Conservation (phyloP, 768 basidiomycete species). For the Cystoderma amianthinum region DNA sequence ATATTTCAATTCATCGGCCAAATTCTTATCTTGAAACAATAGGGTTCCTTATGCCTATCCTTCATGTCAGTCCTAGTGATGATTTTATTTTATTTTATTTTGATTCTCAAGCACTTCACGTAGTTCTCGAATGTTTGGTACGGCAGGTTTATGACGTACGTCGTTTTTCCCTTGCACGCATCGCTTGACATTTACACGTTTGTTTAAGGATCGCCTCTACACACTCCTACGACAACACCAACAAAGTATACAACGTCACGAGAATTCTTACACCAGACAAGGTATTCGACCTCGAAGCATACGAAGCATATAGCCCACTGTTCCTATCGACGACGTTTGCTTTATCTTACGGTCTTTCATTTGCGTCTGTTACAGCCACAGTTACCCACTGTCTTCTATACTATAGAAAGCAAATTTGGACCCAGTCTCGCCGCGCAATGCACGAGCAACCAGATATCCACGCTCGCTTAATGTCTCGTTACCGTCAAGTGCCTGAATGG, state of each 20-base stretch:
- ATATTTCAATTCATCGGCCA: conserved; percentile 24
- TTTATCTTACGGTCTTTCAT: conserved; percentile 73
- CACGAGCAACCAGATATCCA: conserved; percentile 82
- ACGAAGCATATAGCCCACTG: conserved; percentile 51
- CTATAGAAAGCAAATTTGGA: conserved; percentile 76
- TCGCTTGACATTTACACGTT: conserved; percentile 3
- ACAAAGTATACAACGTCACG: conserved; percentile 47
- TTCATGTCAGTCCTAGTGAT: conserved; percentile 44
- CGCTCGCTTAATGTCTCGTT: conserved; percentile 71
- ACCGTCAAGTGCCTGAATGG: no score
- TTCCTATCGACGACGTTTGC: conserved; percentile 71
- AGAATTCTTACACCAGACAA: conserved; percentile 42
- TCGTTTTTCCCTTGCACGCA: conserved; percentile 10
- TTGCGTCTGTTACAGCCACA: conserved; percentile 70
- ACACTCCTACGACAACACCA: conserved; percentile 55
- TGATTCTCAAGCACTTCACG: conserved; percentile 10
- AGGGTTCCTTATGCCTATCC: background rate
- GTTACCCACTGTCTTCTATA: conserved; percentile 46
- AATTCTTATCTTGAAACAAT: conserved; percentile 51
- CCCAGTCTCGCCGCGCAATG: conserved; percentile 62
- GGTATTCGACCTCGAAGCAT: conserved; percentile 48
- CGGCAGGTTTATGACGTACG: conserved; percentile 47
- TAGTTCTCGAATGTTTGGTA: conserved; percentile 62
- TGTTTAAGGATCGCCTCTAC: conserved; percentile 34
- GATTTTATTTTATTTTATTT: conserved; percentile 2